Conservation (phyloP, 2,329 filamentous ascomycete genomes). For the Beauveria rudraprayagi region DNA sequence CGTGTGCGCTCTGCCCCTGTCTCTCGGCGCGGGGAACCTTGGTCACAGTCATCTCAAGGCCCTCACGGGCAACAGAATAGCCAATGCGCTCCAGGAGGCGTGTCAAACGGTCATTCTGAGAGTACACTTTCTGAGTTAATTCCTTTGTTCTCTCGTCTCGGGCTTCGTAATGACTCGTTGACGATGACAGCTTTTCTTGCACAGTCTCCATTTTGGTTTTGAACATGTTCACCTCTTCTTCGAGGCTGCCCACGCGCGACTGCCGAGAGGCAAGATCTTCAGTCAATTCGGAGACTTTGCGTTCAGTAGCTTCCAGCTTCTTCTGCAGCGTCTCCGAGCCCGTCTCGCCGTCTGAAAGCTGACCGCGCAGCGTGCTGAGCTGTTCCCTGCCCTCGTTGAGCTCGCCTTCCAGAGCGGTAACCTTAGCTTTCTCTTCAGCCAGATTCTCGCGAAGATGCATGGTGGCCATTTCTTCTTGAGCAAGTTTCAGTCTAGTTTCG, state of each 20-base stretch:
- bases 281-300: conserved; percentile 56
- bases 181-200: conserved; percentile 41
- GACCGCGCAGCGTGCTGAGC: conserved; percentile 57
- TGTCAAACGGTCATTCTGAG: conserved; percentile 75
- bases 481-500: conserved; percentile 42
- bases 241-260: conserved; percentile 65
- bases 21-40: conserved; percentile 57
- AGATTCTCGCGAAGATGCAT: conserved; percentile 47
- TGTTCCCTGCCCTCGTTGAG: conserved; percentile 60
- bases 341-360: conserved; percentile 74
- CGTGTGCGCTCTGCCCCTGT: conserved; percentile 44
- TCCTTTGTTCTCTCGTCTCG: conserved; percentile 71
- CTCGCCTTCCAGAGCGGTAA: conserved; percentile 46
- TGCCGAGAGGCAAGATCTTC: conserved; percentile 67
- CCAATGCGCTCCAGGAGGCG: conserved; percentile 80
- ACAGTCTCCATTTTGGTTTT: conserved; percentile 55
- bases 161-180: conserved; percentile 54
- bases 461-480: conserved; percentile 42
- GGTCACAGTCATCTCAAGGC: conserved; percentile 65
- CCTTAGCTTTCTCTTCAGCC: conserved; percentile 45
- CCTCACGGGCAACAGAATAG: conserved; percentile 69
- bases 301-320: conserved; percentile 68
- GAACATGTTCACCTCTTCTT: conserved; percentile 64
- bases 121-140: conserved; percentile 72
- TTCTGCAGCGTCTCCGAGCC: conserved; percentile 72